Evolutionary conservation across 148 eudicot genomes (phyloP), one percentile per base, ranked within the genome.

Genomic region (Rheum nobile): DNA sequence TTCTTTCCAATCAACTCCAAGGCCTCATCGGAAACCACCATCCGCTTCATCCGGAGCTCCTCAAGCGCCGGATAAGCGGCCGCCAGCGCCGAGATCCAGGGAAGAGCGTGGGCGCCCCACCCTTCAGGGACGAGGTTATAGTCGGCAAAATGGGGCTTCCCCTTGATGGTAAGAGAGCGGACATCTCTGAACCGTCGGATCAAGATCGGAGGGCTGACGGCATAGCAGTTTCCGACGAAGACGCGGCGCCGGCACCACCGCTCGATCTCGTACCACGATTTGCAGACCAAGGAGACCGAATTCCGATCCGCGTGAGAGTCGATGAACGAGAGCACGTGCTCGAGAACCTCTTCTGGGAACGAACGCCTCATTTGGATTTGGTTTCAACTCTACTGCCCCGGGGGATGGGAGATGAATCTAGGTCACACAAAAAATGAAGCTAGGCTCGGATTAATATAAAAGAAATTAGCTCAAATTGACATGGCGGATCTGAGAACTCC

Each of bases 111-210:
- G 9, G 79, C 96, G 5, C 96, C 96, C 96, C 96, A 90, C 0
- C 90, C 96, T 0, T 90, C 92, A 0, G 96, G 96, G 2, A 90
- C 92, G 71, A 88, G 80, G 79, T 85, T 90, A 61, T 84, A 90
- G 74, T 90, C 96, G 8, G 96, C 92, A 47, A 90, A 90, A 78
- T 90, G 96, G 26, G 96, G 96, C 79, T 90, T 90, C 32, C 96
- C 96, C 67, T 90, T 90, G 52, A 90, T 68, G 74, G 88, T 84
- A 21, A 90, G 81, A 19, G 87, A 83, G 77, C 87, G 75, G 28
- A 86, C 78, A 71, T 88, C 88, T 11, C 90, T 91, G 57, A 90
- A 90, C 55, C 96, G 75, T 39, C 82, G 71, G 73, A 81, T 79
- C 85, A 88, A 17, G 41, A 79, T 73, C 75, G 57, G 16, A 47